phyloP scores from a whole-genome alignment of 2,329 filamentous ascomycete genomes.

The Fusarium metavorans region DNA sequence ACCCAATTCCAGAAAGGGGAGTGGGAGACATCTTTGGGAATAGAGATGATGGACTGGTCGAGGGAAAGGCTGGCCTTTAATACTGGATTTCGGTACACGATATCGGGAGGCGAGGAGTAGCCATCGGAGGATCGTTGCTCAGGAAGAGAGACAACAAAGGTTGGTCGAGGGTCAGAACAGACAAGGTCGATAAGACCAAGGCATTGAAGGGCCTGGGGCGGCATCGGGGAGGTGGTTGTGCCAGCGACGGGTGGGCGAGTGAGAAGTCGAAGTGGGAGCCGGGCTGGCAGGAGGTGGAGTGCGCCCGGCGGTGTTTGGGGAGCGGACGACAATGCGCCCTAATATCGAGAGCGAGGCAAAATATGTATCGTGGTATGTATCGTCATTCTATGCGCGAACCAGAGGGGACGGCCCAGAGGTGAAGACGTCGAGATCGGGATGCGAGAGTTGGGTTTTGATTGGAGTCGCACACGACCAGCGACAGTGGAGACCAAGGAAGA shows the following conservation, averaged over 20 bases:
- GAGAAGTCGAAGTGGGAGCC: not conserved
- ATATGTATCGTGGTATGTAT: constrained; percentile 17
- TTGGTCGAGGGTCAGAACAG: constrained; percentile 56
- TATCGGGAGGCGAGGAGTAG: constrained; percentile 22
- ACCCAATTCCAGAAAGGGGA: constrained; percentile 57
- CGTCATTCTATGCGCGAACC: constrained; percentile 37
- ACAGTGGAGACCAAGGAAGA: not conserved
- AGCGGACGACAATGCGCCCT: constrained; percentile 16
- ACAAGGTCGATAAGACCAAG: constrained; percentile 55
- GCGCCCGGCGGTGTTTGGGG: not conserved
- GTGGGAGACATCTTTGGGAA: constrained; percentile 46
- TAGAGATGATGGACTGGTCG: constrained; percentile 46
- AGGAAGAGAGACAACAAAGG: constrained; percentile 52
- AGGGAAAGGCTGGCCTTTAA: constrained; percentile 48
- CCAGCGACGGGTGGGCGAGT: not conserved
- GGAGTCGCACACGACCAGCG: constrained; percentile 26
- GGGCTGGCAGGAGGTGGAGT: not conserved
- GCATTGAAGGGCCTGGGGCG: constrained; percentile 41
- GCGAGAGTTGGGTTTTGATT: constrained; percentile 9
- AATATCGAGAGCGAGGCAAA: constrained; percentile 15
- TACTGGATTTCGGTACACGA: constrained; percentile 55
- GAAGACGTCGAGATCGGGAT: not conserved
- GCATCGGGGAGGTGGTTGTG: constrained; percentile 34
- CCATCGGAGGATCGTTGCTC: constrained; percentile 15
- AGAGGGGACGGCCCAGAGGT: constrained; percentile 4